Conservation (phyloP, 768 basidiomycete species). For the Mycena crocata region DNA sequence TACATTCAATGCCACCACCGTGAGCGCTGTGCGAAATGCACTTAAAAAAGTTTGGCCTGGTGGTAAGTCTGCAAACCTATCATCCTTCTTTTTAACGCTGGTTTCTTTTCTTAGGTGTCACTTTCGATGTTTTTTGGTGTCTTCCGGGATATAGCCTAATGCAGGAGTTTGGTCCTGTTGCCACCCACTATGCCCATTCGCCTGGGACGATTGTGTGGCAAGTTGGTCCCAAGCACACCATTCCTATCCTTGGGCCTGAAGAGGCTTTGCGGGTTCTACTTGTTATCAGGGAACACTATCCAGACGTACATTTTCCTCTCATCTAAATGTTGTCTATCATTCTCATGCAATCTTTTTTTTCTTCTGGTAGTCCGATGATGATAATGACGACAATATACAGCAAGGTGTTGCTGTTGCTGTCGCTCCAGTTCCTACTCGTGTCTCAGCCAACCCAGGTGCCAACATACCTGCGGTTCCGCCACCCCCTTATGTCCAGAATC, state of each 20-base stretch:
- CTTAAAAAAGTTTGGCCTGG: neutral
- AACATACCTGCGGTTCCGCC: no score
- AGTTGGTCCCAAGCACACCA: neutral
- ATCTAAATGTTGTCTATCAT: neutral
- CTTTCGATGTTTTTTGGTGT: neutral
- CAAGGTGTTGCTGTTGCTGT: no score
- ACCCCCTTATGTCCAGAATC: no score
- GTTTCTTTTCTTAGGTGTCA: neutral
- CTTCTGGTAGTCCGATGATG: no score
- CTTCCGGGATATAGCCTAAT: neutral
- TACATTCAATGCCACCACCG: no score
- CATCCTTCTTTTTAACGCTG: neutral
- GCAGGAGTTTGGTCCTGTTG: neutral
- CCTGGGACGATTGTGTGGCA: neutral
- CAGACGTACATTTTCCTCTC: neutral
- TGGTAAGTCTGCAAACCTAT: neutral
- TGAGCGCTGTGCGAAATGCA: no score
- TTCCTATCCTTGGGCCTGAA: neutral
- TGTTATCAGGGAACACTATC: neutral
- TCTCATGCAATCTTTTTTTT: neutral
- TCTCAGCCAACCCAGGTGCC: no score
- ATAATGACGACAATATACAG: no score
- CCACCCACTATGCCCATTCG: neutral
- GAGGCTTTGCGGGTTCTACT: neutral
- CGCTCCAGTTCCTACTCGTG: no score